Percentiles rank a stretch among this genome's conserved stretches.
Evolutionary conservation across 495 filamentous ascomycete species (phyloP).

Genomic region (Baudoinia panamericana): DNA sequence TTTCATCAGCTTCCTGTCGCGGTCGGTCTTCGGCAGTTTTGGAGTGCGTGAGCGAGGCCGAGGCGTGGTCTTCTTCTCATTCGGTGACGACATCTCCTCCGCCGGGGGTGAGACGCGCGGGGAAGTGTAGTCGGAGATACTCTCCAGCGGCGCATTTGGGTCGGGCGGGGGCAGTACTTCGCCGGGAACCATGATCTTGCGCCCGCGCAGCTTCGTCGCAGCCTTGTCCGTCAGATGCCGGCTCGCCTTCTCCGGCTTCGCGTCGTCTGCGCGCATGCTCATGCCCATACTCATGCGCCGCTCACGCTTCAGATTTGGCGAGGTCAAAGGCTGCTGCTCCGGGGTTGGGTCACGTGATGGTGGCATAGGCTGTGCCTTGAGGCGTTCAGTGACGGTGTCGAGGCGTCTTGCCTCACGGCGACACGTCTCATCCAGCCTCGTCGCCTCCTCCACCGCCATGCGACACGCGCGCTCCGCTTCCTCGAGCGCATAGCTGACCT

Average conservation of each 20-base stretch:
- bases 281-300: slow-evolving; percentile 32
- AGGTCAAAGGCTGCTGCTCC: slow-evolving; percentile 30
- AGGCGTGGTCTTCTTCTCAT: slow-evolving; percentile 6
- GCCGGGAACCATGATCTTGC: slow-evolving; percentile 34
- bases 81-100: slow-evolving; percentile 9
- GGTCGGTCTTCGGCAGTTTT: slow-evolving; percentile 22
- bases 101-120: slow-evolving; percentile 16
- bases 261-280: slow-evolving; percentile 29
- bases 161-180: slow-evolving; percentile 37
- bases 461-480: slow-evolving; percentile 63
- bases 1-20: slow-evolving; percentile 21
- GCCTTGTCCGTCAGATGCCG: slow-evolving; percentile 15
- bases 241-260: slow-evolving; percentile 16
- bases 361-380: slow-evolving; percentile 61
- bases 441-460: slow-evolving; percentile 69
- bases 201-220: slow-evolving; percentile 34
- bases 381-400: slow-evolving; percentile 64
- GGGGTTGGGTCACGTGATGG: slow-evolving; percentile 56
- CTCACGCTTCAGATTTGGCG: slow-evolving; percentile 30
- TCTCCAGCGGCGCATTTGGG: slow-evolving; percentile 29
- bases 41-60: slow-evolving; percentile 22
- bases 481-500: slow-evolving; percentile 62
- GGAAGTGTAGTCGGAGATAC: slow-evolving; percentile 29
- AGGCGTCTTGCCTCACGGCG: slow-evolving; percentile 66
- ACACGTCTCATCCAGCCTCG: slow-evolving; percentile 63